Base-by-base conservation (phyloP, 176 grass and related monocot species). In the Panicum miliaceum region DNA sequence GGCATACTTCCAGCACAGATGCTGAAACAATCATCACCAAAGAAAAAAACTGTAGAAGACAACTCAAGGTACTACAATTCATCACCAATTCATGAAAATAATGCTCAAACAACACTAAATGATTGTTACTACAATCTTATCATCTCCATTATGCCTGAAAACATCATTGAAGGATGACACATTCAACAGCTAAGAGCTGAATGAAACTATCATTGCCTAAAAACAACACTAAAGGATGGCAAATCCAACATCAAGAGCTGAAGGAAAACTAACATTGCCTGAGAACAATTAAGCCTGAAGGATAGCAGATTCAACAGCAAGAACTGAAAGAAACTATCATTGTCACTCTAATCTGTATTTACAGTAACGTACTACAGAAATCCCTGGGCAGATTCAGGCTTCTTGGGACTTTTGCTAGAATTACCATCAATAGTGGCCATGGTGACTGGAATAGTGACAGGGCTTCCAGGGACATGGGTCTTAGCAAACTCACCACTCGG, bases 351-450 rank as follows among this genome's bases (percentile, higher is more conserved):
- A 47, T 68, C 63, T 37, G 36, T 80, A 80, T 79, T 65, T 84
- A 59, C 67, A 79, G 77, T 34, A 48, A 65, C 48, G 13, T 84
- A 64, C 61, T 57, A 81, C 14, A 83, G 58, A 81, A 81, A 89
- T 85, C 89, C 81, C 76, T 89, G 78, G 77, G 81, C 84, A 67
- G 84, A 71, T 54, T 88, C 68, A 25, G 89, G 72, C 68, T 91
- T 89, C 78, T 83, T 62, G 36, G 84, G 66, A 59, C 63, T 67
- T 57, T 69, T 75, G 11, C 41, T 75, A 56, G 82, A 77, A 35
- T 90, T 80, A 35, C 63, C 82, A 36, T 81, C 79, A 46, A 40
- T 22, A 70, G 70, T 58, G 43, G 68, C 75, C 29, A 54, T 51
- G 58, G 64, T 73, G 63, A 88, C 59, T 13, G 62, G 63, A 61